Conservation (phyloP, 140 eudicot genomes). For the Cichorium intybus region DNA sequence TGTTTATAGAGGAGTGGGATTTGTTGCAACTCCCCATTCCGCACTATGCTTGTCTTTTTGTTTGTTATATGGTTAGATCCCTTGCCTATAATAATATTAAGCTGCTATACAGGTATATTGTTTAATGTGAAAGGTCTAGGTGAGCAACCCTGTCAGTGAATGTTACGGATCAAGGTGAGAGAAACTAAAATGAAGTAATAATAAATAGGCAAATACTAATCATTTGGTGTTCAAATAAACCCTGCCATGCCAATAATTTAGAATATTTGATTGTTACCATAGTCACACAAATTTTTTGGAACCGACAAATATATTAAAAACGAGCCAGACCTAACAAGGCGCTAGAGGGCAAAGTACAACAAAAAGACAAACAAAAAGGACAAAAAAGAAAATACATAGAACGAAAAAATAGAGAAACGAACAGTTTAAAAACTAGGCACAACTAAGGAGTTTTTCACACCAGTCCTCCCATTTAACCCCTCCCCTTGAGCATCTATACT, state of each 20-base stretch:
- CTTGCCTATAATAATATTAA: neutral
- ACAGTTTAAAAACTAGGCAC: no score
- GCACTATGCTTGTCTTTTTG: slow-evolving; percentile 10
- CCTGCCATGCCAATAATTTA: neutral
- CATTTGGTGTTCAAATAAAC: slow-evolving; percentile 19
- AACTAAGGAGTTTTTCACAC: no score
- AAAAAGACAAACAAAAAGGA: no score
- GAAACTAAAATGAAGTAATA: slow-evolving; percentile 11
- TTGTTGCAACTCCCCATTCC: neutral
- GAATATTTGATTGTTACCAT: neutral
- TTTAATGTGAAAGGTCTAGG: slow-evolving; percentile 23
- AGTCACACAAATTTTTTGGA: no score
- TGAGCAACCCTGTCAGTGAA: slow-evolving; percentile 39
- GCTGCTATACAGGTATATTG: neutral
- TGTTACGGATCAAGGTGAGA: slow-evolving; percentile 37
- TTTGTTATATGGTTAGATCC: neutral
- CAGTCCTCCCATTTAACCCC: no score
- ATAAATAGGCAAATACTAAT: slow-evolving; percentile 30
- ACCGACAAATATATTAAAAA: no score
- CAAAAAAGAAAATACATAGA: no score
- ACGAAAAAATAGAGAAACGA: no score
- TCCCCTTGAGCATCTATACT: no score
- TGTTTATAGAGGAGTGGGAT: neutral
- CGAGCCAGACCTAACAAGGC: no score
- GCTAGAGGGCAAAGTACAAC: no score